Percentiles rank a stretch among this genome's conserved stretches.
Conservation (phyloP, 2,329 filamentous ascomycete species). For the Gnomoniopsis sp. region DNA sequence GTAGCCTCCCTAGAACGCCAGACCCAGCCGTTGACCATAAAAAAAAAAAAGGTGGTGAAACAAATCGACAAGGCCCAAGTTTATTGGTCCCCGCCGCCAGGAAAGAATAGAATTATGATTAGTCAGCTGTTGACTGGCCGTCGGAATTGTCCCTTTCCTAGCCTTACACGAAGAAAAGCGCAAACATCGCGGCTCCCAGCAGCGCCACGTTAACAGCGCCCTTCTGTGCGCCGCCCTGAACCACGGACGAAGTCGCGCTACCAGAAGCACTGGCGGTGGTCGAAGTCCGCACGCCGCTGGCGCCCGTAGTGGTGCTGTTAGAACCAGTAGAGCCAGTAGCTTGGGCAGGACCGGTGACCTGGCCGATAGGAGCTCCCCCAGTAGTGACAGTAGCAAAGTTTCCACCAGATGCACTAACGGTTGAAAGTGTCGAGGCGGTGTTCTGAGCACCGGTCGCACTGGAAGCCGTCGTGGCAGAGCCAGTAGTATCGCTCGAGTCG, state of each 20-base stretch:
- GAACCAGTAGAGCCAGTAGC: conserved; percentile 15
- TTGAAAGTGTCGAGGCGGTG: conserved; percentile 22
- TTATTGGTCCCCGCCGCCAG: neutral
- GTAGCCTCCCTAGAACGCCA: neutral
- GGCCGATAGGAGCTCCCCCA: conserved; percentile 9
- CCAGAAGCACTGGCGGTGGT: conserved; percentile 18
- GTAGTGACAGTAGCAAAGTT: conserved; percentile 16
- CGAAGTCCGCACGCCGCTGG: conserved; percentile 2
- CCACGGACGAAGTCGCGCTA: conserved; percentile 18
- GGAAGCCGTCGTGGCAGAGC: conserved; percentile 18
- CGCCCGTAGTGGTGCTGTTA: conserved; percentile 3
- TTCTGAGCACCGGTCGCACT: conserved; percentile 22
- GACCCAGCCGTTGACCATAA: neutral
- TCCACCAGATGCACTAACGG: conserved; percentile 10
- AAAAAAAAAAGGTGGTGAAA: neutral
- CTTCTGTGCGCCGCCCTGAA: conserved; percentile 20
- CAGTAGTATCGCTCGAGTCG: conserved; percentile 22
- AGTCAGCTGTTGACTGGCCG: neutral
- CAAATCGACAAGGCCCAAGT: neutral
- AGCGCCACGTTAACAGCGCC: conserved; percentile 20
- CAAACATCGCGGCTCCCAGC: conserved; percentile 20
- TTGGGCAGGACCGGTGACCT: neutral
- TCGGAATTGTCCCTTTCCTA: neutral
- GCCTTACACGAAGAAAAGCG: conserved; percentile 16
- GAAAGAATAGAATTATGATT: neutral